Evolutionary conservation across 2,329 filamentous ascomycete species (phyloP), one percentile per base, ranked within the genome.

Genomic region (Fusarium algeriense): DNA sequence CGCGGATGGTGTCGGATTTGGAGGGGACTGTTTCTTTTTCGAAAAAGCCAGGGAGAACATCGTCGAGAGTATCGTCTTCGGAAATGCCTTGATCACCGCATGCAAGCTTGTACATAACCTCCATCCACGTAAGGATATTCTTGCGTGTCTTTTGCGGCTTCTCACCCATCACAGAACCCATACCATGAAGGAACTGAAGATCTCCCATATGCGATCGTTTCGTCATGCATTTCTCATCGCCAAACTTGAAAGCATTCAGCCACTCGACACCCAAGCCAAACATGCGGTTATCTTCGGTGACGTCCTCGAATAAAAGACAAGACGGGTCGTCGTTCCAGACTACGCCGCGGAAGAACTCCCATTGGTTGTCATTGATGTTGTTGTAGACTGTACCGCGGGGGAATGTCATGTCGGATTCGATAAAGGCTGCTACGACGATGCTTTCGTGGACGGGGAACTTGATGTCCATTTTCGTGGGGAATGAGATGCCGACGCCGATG

Each of bases 71-170:
- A 6, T 70, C 62, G 0, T 55, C 23, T 14, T 70, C 58, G 0
- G 43, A 49, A 6, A 73, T 15, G 1, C 49, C 63, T 17, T 67
- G 64, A 4, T 64, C 41, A 0, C 66, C 69, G 17, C 53, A 60
- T 1, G 70, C 70, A 35, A 73, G 70, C 17, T 73, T 73, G 1
- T 70, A 73, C 70, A 73, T 73, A 10, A 67, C 58, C 20, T 73
- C 61, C 13, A 73, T 52, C 70, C 70, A 73, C 0, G 37, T 43
- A 6, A 73, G 32, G 2, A 67, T 56, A 14, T 55, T 59, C 4
- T 40, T 44, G 9, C 46, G 46, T 0, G 69, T 73, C 23, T 64
- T 64, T 11, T 70, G 28, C 0, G 70, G 65, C 7, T 73, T 48
- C 37, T 73, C 66, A 0, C 62, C 69, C 32, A 63, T 12, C 6